These are phyloP conservation scores for Alternaria arbusti DNA, from an alignment of 2,329 filamentous ascomycete genomes.

Conservation along the genomic window DNA sequence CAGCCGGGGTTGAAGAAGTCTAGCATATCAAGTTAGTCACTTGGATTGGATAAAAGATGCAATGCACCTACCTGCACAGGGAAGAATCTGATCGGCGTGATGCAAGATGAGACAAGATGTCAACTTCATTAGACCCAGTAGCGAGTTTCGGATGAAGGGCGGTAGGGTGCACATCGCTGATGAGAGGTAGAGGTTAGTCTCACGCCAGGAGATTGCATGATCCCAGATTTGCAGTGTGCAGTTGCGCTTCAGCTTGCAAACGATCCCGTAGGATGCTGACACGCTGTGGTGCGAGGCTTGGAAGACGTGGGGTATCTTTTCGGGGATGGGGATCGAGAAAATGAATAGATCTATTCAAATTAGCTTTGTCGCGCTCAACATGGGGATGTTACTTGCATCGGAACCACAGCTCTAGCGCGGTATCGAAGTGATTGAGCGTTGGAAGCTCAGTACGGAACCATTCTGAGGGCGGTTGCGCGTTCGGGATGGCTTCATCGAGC, in stretches of 20 bases:
- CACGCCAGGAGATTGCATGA: conserved; percentile 67
- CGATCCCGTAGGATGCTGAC: conserved; percentile 65
- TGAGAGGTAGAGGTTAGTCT: conserved; percentile 53
- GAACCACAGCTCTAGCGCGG: conserved; percentile 55
- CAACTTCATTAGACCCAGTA: conserved; percentile 50
- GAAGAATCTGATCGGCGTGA: conserved; percentile 63
- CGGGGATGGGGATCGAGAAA: conserved; percentile 63
- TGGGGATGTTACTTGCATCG: conserved; percentile 40
- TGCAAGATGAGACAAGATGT: conserved; percentile 51
- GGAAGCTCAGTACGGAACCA: conserved; percentile 56
- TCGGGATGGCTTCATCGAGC: conserved; percentile 53
- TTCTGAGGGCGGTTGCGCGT: conserved; percentile 49
- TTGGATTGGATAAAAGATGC: background rate
- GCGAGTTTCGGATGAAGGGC: conserved; percentile 49
- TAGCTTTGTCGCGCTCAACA: background rate
- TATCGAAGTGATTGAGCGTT: conserved; percentile 55
- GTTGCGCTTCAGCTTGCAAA: conserved; percentile 66
- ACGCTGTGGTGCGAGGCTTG: conserved; percentile 69
- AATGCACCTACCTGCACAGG: conserved; percentile 37
- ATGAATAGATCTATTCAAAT: conserved; percentile 56
- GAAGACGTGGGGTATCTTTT: conserved; percentile 65
- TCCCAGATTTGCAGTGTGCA: conserved; percentile 69
- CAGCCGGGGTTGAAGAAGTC: conserved; percentile 70
- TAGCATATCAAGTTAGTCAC: conserved; percentile 39
- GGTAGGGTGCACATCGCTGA: conserved; percentile 51